Conservation (phyloP, 2,329 filamentous ascomycete species). For the Dothideomycetes sp. region DNA sequence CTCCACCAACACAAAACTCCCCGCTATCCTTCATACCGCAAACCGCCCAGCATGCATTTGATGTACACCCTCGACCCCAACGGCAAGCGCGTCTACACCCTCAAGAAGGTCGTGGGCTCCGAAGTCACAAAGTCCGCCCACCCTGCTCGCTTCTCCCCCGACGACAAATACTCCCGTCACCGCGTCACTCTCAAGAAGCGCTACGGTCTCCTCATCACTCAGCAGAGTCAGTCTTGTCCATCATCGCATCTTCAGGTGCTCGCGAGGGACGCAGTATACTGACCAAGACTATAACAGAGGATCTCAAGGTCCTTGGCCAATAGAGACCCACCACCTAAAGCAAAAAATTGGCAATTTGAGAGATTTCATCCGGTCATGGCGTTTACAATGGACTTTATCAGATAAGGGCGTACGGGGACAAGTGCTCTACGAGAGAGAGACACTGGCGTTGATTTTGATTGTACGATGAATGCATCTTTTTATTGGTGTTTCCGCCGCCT, state of each 20-base stretch:
- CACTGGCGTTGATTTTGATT: neutral
- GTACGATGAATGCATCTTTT: too few relatives aligned
- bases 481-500: neutral
- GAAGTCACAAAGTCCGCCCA: slow-evolving; percentile 93
- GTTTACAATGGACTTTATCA: neutral
- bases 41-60: slow-evolving; percentile 48
- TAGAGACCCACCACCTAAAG: neutral
- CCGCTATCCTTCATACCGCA: neutral
- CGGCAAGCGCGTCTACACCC: slow-evolving; percentile 87
- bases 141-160: slow-evolving; percentile 90
- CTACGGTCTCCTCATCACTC: slow-evolving; percentile 77
- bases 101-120: slow-evolving; percentile 75
- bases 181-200: slow-evolving; percentile 90
- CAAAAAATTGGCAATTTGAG: neutral
- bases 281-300: slow-evolving; percentile 5
- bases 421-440: neutral
- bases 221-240: slow-evolving; percentile 33
- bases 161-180: slow-evolving; percentile 97
- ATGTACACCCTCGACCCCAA: slow-evolving; percentile 76
- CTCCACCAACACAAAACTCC: neutral
- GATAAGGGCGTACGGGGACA: neutral
- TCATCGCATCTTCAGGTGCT: neutral
- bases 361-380: neutral
- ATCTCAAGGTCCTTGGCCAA: slow-evolving; percentile 10
- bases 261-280: neutral